Evolutionary conservation across 2,329 filamentous ascomycete species (phyloP), one percentile per base, ranked within the genome.

Genomic region (Anthostomella pinea): DNA sequence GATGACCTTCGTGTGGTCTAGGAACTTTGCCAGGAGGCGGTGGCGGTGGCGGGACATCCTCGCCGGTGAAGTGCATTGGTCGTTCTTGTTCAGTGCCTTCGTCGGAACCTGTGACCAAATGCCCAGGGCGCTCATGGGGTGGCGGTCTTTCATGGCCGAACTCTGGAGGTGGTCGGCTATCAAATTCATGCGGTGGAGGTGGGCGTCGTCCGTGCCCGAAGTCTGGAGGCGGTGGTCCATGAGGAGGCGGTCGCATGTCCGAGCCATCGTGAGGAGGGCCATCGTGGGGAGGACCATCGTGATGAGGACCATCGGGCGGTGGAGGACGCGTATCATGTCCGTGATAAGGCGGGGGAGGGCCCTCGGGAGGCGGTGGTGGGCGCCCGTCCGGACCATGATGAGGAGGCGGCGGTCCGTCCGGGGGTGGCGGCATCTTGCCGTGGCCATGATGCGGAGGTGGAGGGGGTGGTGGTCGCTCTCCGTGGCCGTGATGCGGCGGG

Each of bases 401-500:
- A 39, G 42, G 46, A 4, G 58, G 60, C 4, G 33, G 45, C 3
- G 27, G 38, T 2, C 41, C 41, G 26, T 40, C 15, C 8, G 24
- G 26, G 13, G 24, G 33, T 13, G 18, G 19, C 13, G 30, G 20
- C 6, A 15, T 13, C n/a, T 13, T 6, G 11, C 14, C 20, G 22
- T 23, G 20, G 5, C 17, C 39, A 25, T 36, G 38, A 30, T 30
- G 35, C 14, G 39, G 45, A 17, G 21, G 28, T 26, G 29, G 35
- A 11, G 22, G 8, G n/a, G 30, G 35, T 9, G 35, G 35, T 13
- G 35, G 29, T 32, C 51, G 39, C 38, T 8, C 26, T 24, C 30
- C 15, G 10, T 33, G 22, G 6, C 55, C 46, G 37, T 48, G 38
- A 19, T 51, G 49, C 13, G 44, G 51, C 16, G 29, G n/a, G n/a